Percentiles rank a stretch among this genome's conserved stretches.
Conservation (phyloP, 495 filamentous ascomycete species). For the Neurospora sp. region DNA sequence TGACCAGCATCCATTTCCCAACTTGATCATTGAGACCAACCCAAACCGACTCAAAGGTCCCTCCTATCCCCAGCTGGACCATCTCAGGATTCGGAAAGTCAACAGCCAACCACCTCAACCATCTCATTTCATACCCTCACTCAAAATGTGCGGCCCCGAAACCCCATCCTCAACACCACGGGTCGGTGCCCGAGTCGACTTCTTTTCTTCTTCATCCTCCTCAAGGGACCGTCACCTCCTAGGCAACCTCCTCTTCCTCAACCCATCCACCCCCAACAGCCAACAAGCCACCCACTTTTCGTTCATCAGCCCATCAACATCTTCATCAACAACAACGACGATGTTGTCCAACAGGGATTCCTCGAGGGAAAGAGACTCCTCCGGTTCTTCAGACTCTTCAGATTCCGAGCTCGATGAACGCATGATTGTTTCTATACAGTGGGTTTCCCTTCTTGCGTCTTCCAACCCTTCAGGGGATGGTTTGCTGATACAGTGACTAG, state of each 20-base stretch:
- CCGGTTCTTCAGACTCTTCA: not conserved
- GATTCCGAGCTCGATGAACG: not conserved
- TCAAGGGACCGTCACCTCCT: slow-evolving; percentile 1
- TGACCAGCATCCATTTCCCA: not conserved
- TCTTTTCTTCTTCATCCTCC: slow-evolving; percentile 7
- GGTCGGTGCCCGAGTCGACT: slow-evolving; percentile 20
- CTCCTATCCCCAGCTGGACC: not conserved
- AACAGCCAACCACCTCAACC: not conserved
- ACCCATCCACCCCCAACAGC: slow-evolving; percentile 16
- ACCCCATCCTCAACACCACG: slow-evolving; percentile 17
- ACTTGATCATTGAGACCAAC: not conserved
- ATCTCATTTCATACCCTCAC: not conserved
- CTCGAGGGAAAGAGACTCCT: not conserved
- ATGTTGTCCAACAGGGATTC: not conserved
- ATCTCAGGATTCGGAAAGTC: not conserved
- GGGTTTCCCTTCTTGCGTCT: not conserved
- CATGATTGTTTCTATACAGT: slow-evolving; percentile 24
- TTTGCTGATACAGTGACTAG: slow-evolving; percentile 9
- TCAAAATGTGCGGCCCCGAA: slow-evolving; percentile 22
- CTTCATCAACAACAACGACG: not conserved
- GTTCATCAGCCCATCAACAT: slow-evolving; percentile 6
- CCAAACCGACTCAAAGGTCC: not conserved
- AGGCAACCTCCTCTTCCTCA: slow-evolving; percentile 23
- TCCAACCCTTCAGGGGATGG: not conserved
- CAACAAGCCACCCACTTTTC: slow-evolving; percentile 20